These are phyloP conservation scores for Talaromyces verruculosus DNA, from an alignment of 2,329 filamentous ascomycete genomes.

Conservation along the genomic window DNA sequence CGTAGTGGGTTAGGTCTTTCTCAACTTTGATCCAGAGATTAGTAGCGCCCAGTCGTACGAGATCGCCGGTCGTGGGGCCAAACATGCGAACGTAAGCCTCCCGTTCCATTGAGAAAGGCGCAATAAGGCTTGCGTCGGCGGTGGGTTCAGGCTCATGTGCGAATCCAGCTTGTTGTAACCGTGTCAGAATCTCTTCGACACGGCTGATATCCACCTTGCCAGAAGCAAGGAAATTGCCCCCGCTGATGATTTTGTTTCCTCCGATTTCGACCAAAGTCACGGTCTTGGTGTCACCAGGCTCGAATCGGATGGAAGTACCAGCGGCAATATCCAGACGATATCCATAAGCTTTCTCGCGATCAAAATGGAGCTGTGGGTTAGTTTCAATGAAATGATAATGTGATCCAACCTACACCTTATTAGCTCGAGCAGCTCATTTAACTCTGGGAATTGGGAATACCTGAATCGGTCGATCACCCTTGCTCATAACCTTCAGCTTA, in stretches of 20 bases:
- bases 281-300: constrained; percentile 88
- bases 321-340: constrained; percentile 86
- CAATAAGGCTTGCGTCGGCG: constrained; percentile 56
- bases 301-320: constrained; percentile 88
- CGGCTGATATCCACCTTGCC: constrained; percentile 67
- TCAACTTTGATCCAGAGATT: constrained; percentile 91
- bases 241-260: constrained; percentile 74
- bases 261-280: constrained; percentile 87
- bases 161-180: constrained; percentile 72
- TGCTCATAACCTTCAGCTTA: constrained; percentile 74
- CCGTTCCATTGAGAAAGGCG: constrained; percentile 70
- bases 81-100: constrained; percentile 84
- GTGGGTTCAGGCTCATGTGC: constrained; percentile 70
- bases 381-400: constrained; percentile 96
- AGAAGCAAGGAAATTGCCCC: constrained; percentile 76
- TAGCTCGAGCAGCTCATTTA: neutral
- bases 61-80: constrained; percentile 84
- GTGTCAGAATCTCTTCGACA: constrained; percentile 64
- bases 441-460: constrained; percentile 44
- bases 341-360: constrained; percentile 77
- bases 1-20: constrained; percentile 78
- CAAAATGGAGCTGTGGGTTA: constrained; percentile 88
- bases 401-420: constrained; percentile 63
- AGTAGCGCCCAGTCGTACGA: constrained; percentile 77
- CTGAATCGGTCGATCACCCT: constrained; percentile 86